phyloP scores from a whole-genome alignment of 2,329 filamentous ascomycete genomes.

The Cercospora zeina region DNA sequence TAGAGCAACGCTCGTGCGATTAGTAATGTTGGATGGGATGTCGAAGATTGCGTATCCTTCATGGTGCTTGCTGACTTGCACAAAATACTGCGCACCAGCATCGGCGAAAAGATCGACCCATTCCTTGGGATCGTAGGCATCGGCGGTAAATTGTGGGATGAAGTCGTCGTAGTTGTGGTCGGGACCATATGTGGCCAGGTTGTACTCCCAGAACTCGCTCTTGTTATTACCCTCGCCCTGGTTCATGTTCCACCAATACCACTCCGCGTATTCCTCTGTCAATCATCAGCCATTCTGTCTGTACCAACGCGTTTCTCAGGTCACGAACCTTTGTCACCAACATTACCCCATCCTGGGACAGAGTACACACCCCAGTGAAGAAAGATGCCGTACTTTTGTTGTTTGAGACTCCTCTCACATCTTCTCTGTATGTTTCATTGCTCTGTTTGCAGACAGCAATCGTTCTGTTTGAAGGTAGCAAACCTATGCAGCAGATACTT shows the following conservation, averaged over 20 bases:
- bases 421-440: too few relatives aligned
- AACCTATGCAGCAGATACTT: too few relatives aligned
- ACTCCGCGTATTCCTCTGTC: slow-evolving; percentile 35
- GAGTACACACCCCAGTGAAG: slow-evolving; percentile 60
- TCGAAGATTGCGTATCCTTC: slow-evolving; percentile 53
- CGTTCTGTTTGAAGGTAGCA: too few relatives aligned
- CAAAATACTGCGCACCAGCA: slow-evolving; percentile 53
- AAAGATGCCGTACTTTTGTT: slow-evolving; percentile 61
- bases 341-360: slow-evolving; percentile 58
- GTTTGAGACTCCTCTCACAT: too few relatives aligned
- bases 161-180: slow-evolving; percentile 59
- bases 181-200: slow-evolving; percentile 54
- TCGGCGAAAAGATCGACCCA: slow-evolving; percentile 58
- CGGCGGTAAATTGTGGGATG: slow-evolving; percentile 56
- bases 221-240: slow-evolving; percentile 44
- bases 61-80: slow-evolving; percentile 51
- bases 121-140: slow-evolving; percentile 52
- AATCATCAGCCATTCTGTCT: background rate
- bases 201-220: slow-evolving; percentile 53
- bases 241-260: slow-evolving; percentile 54
- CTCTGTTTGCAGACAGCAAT: too few relatives aligned
- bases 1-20: slow-evolving; percentile 45
- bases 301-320: background rate
- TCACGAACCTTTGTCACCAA: slow-evolving; percentile 41
- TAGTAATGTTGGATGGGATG: slow-evolving; percentile 44